Evolutionary conservation across 306 rosid genomes (phyloP).

Genomic region (Biancaea sappan): DNA sequence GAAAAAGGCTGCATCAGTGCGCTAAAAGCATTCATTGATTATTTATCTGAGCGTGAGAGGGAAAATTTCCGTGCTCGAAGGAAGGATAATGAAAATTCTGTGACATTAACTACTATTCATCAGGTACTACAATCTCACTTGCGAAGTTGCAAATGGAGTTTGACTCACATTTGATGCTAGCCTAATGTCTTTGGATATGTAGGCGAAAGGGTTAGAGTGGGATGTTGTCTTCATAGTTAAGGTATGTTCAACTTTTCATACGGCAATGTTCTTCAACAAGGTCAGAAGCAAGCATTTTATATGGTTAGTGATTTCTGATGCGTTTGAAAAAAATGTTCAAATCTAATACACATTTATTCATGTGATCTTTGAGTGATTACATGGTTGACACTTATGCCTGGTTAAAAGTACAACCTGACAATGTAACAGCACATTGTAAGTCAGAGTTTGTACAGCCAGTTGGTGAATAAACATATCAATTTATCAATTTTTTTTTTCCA

Average conservation of each 20-base stretch:
- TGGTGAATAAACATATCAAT: neutral
- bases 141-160: conserved; percentile 14
- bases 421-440: conserved; percentile 10
- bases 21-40: conserved; percentile 69
- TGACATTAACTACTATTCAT: conserved; percentile 92
- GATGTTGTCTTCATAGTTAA: conserved; percentile 90
- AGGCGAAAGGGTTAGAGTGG: conserved; percentile 99
- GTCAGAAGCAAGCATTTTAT: neutral
- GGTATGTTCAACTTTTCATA: conserved; percentile 51
- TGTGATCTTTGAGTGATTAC: conserved; percentile 14
- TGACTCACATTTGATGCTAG: conserved; percentile 11
- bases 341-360: conserved; percentile 13
- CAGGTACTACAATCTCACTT: conserved; percentile 60
- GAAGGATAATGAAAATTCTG: conserved; percentile 71
- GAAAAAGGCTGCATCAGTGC: conserved; percentile 63
- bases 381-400: neutral
- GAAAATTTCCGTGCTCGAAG: conserved; percentile 75
- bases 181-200: conserved; percentile 36
- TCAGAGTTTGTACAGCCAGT: neutral
- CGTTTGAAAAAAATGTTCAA: conserved; percentile 2
- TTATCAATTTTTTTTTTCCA: neutral
- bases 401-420: conserved; percentile 3
- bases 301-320: conserved; percentile 17
- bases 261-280: conserved; percentile 19
- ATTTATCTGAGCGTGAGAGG: conserved; percentile 74